phyloP scores from a whole-genome alignment of 2,329 filamentous ascomycete species.

The Botrytis elliptica region DNA sequence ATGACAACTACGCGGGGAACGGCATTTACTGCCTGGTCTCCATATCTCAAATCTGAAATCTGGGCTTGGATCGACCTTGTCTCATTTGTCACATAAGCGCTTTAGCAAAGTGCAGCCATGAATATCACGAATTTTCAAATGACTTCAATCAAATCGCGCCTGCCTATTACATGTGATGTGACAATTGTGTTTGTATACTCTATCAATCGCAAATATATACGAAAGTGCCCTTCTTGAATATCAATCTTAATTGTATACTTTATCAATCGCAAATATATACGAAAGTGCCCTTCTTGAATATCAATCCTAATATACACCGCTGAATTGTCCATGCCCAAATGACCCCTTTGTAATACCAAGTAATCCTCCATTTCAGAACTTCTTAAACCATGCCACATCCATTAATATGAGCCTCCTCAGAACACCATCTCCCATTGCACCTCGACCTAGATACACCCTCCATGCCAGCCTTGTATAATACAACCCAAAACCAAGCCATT shows the following conservation, averaged over 20 bases:
- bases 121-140: slow-evolving; percentile 32
- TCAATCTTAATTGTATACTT: neutral
- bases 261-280: neutral
- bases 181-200: neutral
- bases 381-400: neutral
- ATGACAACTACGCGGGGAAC: slow-evolving; percentile 69
- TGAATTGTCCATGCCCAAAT: neutral
- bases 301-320: neutral
- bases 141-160: neutral
- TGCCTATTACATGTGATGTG: neutral
- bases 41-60: slow-evolving; percentile 44
- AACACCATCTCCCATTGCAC: neutral
- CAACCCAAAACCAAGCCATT: slow-evolving; percentile 5
- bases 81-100: slow-evolving; percentile 49
- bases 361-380: neutral
- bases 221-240: neutral
- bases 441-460: neutral
- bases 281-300: neutral
- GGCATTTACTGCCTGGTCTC: slow-evolving; percentile 64
- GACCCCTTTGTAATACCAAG: neutral
- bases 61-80: slow-evolving; percentile 31
- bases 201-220: neutral
- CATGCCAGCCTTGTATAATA: neutral
- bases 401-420: neutral
- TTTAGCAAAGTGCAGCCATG: slow-evolving; percentile 36